Conservation (phyloP, 139 green algal species). For the Spirogloea muscicola region DNA sequence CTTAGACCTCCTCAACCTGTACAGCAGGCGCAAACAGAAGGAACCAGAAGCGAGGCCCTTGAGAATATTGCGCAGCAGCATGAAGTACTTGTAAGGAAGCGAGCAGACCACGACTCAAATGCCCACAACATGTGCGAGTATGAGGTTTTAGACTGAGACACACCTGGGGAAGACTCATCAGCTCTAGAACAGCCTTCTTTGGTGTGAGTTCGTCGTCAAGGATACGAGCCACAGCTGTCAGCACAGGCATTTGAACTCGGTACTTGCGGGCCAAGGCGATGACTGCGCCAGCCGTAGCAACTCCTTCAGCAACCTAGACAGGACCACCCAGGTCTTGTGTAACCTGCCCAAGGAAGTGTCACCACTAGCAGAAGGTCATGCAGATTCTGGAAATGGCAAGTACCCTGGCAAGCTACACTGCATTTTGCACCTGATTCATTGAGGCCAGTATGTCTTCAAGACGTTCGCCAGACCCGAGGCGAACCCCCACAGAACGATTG, state of each 20-base stretch:
- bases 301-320: slow-evolving; percentile 86
- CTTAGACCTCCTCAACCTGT: too few species aligned
- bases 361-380: too few species aligned
- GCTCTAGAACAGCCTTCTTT: slow-evolving; percentile 74
- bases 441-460: slow-evolving; percentile 84
- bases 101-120: too few species aligned
- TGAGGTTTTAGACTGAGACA: neutral
- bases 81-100: too few species aligned
- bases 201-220: slow-evolving; percentile 77
- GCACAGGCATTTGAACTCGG: slow-evolving; percentile 85
- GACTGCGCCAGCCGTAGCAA: slow-evolving; percentile 88
- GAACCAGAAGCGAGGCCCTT: too few species aligned
- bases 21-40: too few species aligned
- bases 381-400: too few species aligned
- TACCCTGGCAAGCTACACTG: too few species aligned
- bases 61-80: too few species aligned
- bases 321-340: too few species aligned
- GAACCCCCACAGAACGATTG: slow-evolving; percentile 87
- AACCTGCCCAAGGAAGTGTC: too few species aligned
- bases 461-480: slow-evolving; percentile 80
- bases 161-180: slow-evolving; percentile 96
- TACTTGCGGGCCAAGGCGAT: slow-evolving; percentile 83
- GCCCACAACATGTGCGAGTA: too few species aligned
- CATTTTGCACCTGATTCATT: slow-evolving; percentile 66
- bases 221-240: slow-evolving; percentile 92